Conservation (phyloP, 371 early-diverging fungal species). For the Entomophthora muscae region DNA sequence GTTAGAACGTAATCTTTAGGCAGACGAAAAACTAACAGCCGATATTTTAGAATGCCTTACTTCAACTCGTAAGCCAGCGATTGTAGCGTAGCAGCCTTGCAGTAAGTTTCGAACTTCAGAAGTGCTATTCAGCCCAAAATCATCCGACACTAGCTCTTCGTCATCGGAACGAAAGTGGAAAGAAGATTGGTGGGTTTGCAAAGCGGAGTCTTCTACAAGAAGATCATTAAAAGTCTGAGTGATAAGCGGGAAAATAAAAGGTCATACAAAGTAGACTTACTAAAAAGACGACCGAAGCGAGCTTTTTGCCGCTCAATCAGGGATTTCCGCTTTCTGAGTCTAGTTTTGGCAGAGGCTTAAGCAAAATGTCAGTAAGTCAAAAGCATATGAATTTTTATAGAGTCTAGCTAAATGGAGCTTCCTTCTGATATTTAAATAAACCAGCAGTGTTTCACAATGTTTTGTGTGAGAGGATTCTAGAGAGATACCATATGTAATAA, state of each 20-base stretch:
- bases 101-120: background rate
- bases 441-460: too few species aligned
- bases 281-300: background rate
- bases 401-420: too few species aligned
- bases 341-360: too few species aligned
- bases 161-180: background rate
- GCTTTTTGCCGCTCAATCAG: too few species aligned
- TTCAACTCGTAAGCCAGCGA: constrained; percentile 1
- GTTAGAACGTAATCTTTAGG: background rate
- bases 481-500: background rate
- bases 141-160: background rate
- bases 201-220: background rate
- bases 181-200: background rate
- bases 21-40: background rate
- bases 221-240: background rate
- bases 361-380: too few species aligned
- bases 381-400: too few species aligned
- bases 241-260: background rate
- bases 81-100: background rate
- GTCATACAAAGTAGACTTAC: background rate
- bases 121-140: background rate
- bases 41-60: background rate
- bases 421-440: too few species aligned
- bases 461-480: background rate
- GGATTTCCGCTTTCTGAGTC: too few species aligned